phyloP scores from a whole-genome alignment of 352 stramenopile genomes.

The Phytophthora crassamura region DNA sequence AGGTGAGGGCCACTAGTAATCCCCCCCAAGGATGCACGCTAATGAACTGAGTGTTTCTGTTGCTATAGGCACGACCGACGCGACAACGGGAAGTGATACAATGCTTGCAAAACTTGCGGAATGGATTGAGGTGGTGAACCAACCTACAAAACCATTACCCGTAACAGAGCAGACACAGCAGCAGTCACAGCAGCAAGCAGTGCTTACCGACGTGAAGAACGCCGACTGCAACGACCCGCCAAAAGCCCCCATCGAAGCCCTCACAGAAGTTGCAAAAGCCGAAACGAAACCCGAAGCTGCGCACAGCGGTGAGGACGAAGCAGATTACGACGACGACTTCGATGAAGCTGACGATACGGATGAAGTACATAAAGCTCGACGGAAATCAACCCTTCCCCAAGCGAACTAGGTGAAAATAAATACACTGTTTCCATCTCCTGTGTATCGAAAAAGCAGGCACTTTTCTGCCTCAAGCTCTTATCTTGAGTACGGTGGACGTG shows the following conservation, averaged over 20 bases:
- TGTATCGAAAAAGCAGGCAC: no score
- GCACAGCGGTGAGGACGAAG: conserved; percentile 31
- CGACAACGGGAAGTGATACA: conserved; percentile 12
- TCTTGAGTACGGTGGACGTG: no score
- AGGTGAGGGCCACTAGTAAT: conserved; percentile 22
- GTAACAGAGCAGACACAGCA: not conserved
- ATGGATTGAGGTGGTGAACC: conserved; percentile 41
- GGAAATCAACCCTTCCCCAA: conserved; percentile 14
- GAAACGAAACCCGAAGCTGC: conserved; percentile 9
- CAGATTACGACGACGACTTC: conserved; percentile 54
- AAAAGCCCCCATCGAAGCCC: not conserved
- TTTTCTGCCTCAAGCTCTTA: no score
- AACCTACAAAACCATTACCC: not conserved
- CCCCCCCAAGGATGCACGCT: not conserved
- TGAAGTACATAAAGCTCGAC: conserved; percentile 20
- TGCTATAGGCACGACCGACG: conserved; percentile 22
- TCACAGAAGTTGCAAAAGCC: not conserved
- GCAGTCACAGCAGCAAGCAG: not conserved
- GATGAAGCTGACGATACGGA: conserved; percentile 40
- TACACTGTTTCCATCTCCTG: no score
- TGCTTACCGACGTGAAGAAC: not conserved
- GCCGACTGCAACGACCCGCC: not conserved
- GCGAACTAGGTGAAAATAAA: not conserved
- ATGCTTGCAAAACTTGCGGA: conserved; percentile 39
- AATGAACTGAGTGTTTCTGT: conserved; percentile 2